These are phyloP conservation scores for Mariannaea elegans DNA, from an alignment of 2,329 filamentous ascomycete species.

Conservation along the genomic window DNA sequence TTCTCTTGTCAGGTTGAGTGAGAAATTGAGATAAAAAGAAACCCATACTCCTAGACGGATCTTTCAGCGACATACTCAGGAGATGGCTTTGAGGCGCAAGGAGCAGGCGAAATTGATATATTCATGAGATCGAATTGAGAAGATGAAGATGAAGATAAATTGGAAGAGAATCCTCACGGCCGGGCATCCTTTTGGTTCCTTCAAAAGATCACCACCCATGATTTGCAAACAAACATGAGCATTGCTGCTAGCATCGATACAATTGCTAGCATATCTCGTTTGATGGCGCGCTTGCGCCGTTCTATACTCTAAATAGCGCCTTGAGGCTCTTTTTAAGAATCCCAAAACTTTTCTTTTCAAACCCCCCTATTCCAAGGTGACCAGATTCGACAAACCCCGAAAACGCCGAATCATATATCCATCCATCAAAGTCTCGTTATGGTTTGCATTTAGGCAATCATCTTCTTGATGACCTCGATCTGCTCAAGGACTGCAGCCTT, in stretches of 20 bases:
- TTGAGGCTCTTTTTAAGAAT: background rate
- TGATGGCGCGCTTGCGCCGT: background rate
- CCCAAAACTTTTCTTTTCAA: background rate
- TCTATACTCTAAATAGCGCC: background rate
- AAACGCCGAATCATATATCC: conserved; percentile 2
- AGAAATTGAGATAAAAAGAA: too few relatives aligned
- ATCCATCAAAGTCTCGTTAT: background rate
- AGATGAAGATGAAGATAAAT: too few relatives aligned
- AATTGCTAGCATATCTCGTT: background rate
- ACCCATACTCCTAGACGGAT: too few relatives aligned
- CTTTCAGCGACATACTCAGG: too few relatives aligned
- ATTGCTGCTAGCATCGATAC: too few relatives aligned
- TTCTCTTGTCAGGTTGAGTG: too few relatives aligned
- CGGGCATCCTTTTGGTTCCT: background rate
- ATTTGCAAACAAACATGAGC: too few relatives aligned
- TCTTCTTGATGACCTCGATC: conserved; percentile 57
- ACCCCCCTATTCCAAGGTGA: background rate
- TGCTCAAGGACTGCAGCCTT: conserved; percentile 71
- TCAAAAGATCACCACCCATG: too few relatives aligned
- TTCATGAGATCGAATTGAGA: too few relatives aligned
- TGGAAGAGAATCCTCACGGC: too few relatives aligned
- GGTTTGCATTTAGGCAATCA: conserved; percentile 41
- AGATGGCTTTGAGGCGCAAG: too few relatives aligned
- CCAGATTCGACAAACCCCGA: conserved; percentile 6
- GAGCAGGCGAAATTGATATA: too few relatives aligned